phyloP scores from a whole-genome alignment of 2,329 filamentous ascomycete genomes.

The Diaporthe sp. region DNA sequence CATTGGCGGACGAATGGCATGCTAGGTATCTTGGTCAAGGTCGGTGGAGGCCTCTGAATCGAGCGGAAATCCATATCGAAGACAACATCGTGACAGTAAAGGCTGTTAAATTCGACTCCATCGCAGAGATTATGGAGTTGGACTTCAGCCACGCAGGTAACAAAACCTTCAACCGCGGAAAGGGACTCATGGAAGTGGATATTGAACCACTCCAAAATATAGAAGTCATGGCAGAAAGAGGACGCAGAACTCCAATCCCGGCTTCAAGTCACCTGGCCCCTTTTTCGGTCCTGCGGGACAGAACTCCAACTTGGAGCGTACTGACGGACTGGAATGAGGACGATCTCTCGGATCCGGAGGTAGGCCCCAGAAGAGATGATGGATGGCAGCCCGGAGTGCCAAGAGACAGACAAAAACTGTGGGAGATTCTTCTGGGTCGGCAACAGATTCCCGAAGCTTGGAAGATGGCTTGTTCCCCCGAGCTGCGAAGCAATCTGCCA shows the following conservation, averaged over 20 bases:
- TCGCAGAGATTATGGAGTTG: not conserved
- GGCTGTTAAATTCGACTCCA: not conserved
- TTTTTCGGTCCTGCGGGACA: not conserved
- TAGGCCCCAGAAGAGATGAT: not conserved
- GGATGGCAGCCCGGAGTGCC: not conserved
- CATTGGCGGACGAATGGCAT: not conserved
- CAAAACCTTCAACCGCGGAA: not conserved
- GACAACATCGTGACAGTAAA: not conserved
- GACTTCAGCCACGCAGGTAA: not conserved
- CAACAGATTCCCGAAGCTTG: not conserved
- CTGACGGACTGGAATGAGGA: not conserved
- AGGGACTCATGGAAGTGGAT: not conserved
- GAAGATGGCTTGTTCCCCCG: not conserved
- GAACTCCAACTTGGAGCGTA: not conserved
- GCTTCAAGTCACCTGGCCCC: not conserved
- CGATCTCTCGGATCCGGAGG: not conserved
- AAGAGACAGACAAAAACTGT: not conserved
- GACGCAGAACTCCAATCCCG: not conserved
- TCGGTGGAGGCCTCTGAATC: not conserved
- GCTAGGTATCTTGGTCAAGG: not conserved
- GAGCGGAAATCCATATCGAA: not conserved
- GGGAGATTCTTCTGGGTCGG: conserved; percentile 10
- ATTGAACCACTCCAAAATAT: not conserved
- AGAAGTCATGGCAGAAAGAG: not conserved
- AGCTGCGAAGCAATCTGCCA: not conserved